Evolutionary conservation across 345 rosid genomes (phyloP), one percentile per base, ranked within the genome.

Genomic region (Sonneratia alba): DNA sequence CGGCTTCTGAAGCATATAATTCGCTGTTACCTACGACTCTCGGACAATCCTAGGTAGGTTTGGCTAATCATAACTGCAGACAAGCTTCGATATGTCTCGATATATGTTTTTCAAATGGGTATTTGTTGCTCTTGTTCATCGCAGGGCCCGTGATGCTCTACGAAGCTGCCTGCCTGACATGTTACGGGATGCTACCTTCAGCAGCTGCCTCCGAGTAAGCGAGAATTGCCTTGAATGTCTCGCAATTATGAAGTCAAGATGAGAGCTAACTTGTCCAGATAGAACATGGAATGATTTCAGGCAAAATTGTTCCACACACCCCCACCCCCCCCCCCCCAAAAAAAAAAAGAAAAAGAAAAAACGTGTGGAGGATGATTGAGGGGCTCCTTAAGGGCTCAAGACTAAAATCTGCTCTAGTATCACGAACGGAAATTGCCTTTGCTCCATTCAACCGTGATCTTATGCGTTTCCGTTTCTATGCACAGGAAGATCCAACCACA

Each of bases 401-500:
- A 19, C 14, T 53, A 53, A 19, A 53, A 53, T 21, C 1, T 19
- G 57, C 22, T 3, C n/a, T 13, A 7, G 34, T 8, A 6, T 18
- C 63, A 57, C n/a, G n/a, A 19, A 57, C 5, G 34, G 32, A 22
- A 7, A 32, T 57, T 57, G 12, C 38, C 4, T 62, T 27, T 34
- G 32, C 37, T 62, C 13, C 66, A 62, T 9, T 61, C 12, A 24
- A 22, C 4, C 3, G 34, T 8, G 66, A 6, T 8, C 0, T 11
- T 3, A 62, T 32, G 11, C 27, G 1, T 22, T 62, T 62, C 3
- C 7, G 38, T 15, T 27, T 62, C 18, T 42, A 1, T 67, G 40
- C 18, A 3, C 84, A 93, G 98, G 98, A 93, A 72, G 98, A 93
- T 84, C 90, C 86, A 73, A 91, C 94, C 12, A 88, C 97, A 4